A percentile compares a stretch with the other conserved stretches of the same genome.
Conservation (phyloP, 2,329 filamentous ascomycete species). For the Diaporthe longicolla region DNA sequence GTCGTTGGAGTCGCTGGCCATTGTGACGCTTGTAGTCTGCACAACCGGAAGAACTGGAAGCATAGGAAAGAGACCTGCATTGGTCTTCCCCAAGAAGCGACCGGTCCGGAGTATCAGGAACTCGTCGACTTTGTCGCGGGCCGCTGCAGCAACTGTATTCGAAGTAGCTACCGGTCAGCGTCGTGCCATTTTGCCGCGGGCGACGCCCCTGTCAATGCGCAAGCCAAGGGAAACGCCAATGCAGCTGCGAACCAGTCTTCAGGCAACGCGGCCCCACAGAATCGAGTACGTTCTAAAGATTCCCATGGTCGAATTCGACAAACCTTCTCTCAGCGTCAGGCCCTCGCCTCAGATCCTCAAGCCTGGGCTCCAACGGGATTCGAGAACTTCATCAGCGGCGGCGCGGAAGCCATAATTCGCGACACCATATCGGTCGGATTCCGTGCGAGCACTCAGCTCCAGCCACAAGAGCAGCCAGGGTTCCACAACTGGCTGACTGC, state of each 20-base stretch:
- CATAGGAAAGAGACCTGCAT: not conserved
- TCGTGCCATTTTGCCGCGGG: not conserved
- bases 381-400: not conserved
- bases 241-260: too few relatives aligned
- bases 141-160: constrained; percentile 12
- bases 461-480: not conserved
- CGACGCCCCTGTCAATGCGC: too few relatives aligned
- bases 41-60: not conserved
- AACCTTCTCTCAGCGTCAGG: not conserved
- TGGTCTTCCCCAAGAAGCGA: not conserved
- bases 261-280: not conserved
- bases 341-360: not conserved
- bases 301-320: too few relatives aligned
- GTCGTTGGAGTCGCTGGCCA: not conserved
- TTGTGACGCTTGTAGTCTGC: not conserved
- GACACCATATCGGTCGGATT: not conserved
- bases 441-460: not conserved
- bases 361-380: accelerated
- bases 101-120: not conserved
- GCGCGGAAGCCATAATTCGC: not conserved
- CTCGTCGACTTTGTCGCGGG: not conserved
- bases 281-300: not conserved
- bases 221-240: too few relatives aligned
- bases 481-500: not conserved
- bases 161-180: not conserved